Percentiles rank a stretch among this genome's conserved stretches.
Conservation (phyloP, 768 basidiomycete species). For the Macrocybe gigantea region DNA sequence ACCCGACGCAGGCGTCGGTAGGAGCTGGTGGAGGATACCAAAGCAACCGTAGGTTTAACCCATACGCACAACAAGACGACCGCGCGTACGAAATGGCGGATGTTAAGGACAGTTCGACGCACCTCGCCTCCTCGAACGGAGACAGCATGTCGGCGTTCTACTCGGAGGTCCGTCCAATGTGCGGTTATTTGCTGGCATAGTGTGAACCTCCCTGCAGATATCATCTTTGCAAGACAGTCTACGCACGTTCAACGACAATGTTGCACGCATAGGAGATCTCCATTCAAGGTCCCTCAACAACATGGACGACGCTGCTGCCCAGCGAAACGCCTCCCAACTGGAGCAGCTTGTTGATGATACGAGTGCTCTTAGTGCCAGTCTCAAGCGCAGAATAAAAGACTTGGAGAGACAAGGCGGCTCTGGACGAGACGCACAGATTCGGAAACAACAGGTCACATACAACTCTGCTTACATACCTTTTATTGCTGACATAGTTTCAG, state of each 20-base stretch:
- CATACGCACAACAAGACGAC: conserved; percentile 64
- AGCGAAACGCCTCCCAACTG: conserved; percentile 56
- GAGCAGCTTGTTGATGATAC: conserved; percentile 70
- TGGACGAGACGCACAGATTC: conserved; percentile 67
- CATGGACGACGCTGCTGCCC: conserved; percentile 62
- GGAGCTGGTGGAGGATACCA: conserved; percentile 40
- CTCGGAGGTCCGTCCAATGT: conserved; percentile 48
- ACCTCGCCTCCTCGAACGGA: conserved; percentile 34
- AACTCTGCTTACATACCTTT: background rate
- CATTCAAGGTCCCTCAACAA: conserved; percentile 74
- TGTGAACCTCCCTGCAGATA: conserved; percentile 41
- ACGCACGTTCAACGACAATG: conserved; percentile 61
- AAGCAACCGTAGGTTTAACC: conserved; percentile 43
- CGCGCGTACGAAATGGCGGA: conserved; percentile 68
- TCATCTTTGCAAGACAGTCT: conserved; percentile 69
- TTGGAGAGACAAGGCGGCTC: conserved; percentile 61
- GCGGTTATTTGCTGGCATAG: conserved; percentile 1
- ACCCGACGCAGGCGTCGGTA: conserved; percentile 62
- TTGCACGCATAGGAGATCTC: conserved; percentile 61
- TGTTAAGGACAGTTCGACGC: conserved; percentile 53
- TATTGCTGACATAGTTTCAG: conserved; percentile 22
- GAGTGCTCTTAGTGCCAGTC: conserved; percentile 56
- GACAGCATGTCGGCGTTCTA: conserved; percentile 71
- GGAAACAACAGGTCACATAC: conserved; percentile 64
- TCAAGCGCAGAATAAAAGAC: conserved; percentile 71